Conservation (phyloP, 1,139 yeast genomes). For the Sugiyamaella novakii region DNA sequence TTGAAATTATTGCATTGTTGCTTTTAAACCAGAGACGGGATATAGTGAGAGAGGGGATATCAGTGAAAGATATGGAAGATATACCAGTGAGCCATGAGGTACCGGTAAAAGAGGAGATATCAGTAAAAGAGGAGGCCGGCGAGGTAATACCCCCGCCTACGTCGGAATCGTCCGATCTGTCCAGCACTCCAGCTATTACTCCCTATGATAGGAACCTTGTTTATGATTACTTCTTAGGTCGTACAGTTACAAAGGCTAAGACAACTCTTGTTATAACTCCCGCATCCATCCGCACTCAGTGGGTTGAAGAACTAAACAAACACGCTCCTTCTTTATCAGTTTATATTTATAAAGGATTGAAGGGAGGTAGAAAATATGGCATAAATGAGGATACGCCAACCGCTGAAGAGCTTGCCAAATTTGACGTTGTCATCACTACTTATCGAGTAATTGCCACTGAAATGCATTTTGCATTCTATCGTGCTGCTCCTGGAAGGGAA, state of each 20-base stretch:
- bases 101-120: not conserved
- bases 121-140: not conserved
- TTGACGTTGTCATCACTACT: constrained; percentile 82
- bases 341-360: constrained; percentile 60
- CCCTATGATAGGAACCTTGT: constrained; percentile 17
- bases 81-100: not conserved
- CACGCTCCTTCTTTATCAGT: constrained; percentile 62
- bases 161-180: not conserved
- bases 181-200: not conserved
- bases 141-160: not conserved
- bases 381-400: constrained; percentile 44
- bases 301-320: constrained; percentile 70
- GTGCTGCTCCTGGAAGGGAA: constrained; percentile 45
- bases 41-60: not conserved
- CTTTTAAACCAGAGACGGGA: constrained; percentile 51
- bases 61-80: not conserved
- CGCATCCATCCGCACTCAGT: constrained; percentile 75
- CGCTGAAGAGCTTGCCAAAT: constrained; percentile 47
- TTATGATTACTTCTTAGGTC: constrained; percentile 50
- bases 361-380: constrained; percentile 30
- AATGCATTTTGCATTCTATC: constrained; percentile 76
- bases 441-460: constrained; percentile 71
- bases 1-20: constrained; percentile 72
- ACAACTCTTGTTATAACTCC: constrained; percentile 87
- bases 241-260: constrained; percentile 56